These are phyloP conservation scores for Saccharomyces hybrid DNA, from an alignment of 1,139 yeast genomes.

Conservation along the genomic window DNA sequence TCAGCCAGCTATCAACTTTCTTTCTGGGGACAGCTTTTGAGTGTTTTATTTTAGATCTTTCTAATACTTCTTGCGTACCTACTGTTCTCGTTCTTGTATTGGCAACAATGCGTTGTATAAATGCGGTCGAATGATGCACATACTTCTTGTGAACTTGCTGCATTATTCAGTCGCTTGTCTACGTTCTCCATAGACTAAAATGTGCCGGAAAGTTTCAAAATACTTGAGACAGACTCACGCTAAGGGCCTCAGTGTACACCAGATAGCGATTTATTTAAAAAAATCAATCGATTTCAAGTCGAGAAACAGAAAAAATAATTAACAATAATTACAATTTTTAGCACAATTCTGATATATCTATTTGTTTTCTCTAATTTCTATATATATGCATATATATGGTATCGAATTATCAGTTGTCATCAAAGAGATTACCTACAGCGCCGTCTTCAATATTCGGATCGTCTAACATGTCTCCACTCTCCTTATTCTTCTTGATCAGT, in stretches of 20 bases:
- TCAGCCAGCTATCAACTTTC: background rate
- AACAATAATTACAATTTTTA: background rate
- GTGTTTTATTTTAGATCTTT: background rate
- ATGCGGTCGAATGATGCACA: background rate
- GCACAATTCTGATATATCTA: background rate
- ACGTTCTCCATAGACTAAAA: no score
- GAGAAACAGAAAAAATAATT: background rate
- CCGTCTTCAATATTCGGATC: slow-evolving; percentile 61
- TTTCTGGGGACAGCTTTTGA: background rate
- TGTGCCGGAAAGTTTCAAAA: no score
- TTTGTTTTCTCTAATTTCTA: background rate
- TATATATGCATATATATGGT: background rate
- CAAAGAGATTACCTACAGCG: slow-evolving; percentile 52
- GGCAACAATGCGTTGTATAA: background rate
- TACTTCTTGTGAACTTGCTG: background rate
- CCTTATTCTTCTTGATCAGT: slow-evolving; percentile 47
- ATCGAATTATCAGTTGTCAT: slow-evolving; percentile 11
- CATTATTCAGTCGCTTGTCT: background rate
- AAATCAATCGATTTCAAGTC: background rate
- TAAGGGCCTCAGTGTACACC: background rate
- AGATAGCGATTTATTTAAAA: background rate
- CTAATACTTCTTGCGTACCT: background rate
- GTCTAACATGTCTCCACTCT: slow-evolving; percentile 51
- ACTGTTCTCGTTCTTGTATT: background rate
- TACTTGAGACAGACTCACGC: no score